Evolutionary conservation across 345 rosid genomes (phyloP).

Genomic region (Gynandropsis gynandra): DNA sequence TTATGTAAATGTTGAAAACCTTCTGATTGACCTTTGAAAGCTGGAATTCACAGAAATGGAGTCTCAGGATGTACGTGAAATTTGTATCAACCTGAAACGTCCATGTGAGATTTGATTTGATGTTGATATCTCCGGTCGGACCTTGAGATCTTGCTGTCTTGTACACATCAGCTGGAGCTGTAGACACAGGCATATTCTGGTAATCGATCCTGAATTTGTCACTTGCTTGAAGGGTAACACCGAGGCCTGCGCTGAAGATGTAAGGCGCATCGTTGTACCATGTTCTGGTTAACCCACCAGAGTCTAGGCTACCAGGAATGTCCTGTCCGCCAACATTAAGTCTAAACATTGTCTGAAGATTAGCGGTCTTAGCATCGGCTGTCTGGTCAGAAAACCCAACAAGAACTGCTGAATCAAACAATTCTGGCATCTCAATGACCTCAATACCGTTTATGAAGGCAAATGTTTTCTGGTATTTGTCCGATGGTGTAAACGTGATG

Average conservation of each 20-base stretch:
- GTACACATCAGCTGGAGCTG: constrained; percentile 59
- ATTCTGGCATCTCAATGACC: constrained; percentile 40
- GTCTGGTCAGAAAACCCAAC: constrained; percentile 46
- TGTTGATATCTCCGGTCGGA: constrained; percentile 24
- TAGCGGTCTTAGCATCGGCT: constrained; percentile 25
- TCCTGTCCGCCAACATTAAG: constrained; percentile 65
- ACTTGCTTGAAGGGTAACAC: constrained; percentile 27
- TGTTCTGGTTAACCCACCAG: constrained; percentile 45
- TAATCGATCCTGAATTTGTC: constrained; percentile 29
- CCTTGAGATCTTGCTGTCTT: constrained; percentile 60
- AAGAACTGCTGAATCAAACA: constrained; percentile 42
- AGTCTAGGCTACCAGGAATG: constrained; percentile 48
- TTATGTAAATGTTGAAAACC: constrained; percentile 58
- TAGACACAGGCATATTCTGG: constrained; percentile 28
- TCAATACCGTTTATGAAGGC: constrained; percentile 78
- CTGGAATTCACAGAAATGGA: constrained; percentile 70
- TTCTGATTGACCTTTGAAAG: constrained; percentile 43
- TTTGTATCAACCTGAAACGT: constrained; percentile 55
- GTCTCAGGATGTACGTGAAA: constrained; percentile 57
- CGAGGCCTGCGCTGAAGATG: constrained; percentile 41
- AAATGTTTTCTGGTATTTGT: constrained; percentile 32
- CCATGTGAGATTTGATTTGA: constrained; percentile 65
- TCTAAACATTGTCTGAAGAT: constrained; percentile 58
- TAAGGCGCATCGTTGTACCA: constrained; percentile 75
- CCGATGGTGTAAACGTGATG: constrained; percentile 48